Base-by-base conservation (phyloP, 805 yeast species). In the Nakazawaea populi region DNA sequence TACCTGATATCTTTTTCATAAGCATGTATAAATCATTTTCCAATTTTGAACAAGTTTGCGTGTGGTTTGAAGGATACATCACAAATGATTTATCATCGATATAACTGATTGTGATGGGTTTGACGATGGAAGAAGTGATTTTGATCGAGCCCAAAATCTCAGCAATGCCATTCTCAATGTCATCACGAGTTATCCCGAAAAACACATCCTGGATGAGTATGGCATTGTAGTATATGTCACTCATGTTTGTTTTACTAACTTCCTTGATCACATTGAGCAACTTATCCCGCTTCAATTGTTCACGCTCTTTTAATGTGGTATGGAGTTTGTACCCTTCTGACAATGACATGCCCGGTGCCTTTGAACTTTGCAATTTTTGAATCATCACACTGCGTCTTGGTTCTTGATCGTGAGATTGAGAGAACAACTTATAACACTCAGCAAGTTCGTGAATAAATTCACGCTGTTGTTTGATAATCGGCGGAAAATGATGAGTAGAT, bases 351-450 rank as follows among this genome's bases (percentile, higher is more conserved):
- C 61, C 57, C 0, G 89, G 88, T 2, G 69, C 51, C 8, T 54
- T 58, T 0, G 71, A 61, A 1, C 50, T 55, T 10, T 57, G 52
- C 6, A 63, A 60, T 43, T 72, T 64, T 46, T 71, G 67, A n/a
- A 89, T 73, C 55, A 78, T 82, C 0, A 89, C 92, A 9, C 85
- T 79, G 54, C 96, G 66, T 48, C 79, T 73, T 0, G 96, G 96
- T 56, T 89, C 96, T 2, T 78, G 79, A 64, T 88, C 96, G 54
- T 87, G 94, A 1, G 91, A 79, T 58, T 87, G 90, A 0, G 85
- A 72, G 57, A 77, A 82, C 10, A 89, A 58, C 10, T 75, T 70
- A 62, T 71, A 89, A 0, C 80, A 66, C 29, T 73, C 78, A 0
- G 90, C 84, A 40, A 90, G 60, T 47, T 80, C 82, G 60, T 83